phyloP scores from a whole-genome alignment of 2,329 filamentous ascomycete genomes.

The Aureobasidium uvarum region DNA sequence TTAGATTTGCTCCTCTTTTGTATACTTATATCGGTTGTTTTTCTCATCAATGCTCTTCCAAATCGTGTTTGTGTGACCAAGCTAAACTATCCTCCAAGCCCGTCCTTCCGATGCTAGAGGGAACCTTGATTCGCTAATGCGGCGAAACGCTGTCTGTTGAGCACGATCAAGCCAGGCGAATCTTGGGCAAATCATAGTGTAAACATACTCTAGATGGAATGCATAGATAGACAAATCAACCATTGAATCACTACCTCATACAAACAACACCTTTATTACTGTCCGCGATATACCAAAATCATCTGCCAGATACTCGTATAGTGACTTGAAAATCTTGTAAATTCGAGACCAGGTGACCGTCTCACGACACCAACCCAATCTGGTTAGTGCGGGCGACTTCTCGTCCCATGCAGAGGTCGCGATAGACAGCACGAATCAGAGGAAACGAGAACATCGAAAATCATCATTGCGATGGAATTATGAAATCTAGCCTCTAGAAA shows the following conservation, averaged over 20 bases:
- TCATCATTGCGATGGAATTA: background rate
- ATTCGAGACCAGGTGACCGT: background rate
- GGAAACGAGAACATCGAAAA: background rate
- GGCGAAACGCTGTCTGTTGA: too few relatives aligned
- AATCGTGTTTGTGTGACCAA: background rate
- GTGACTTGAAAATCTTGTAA: too few relatives aligned
- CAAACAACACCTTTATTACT: background rate
- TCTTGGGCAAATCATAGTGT: too few relatives aligned
- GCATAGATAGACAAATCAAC: background rate
- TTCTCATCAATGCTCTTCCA: background rate
- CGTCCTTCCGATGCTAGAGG: background rate
- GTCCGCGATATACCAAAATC: too few relatives aligned
- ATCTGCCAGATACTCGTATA: too few relatives aligned
- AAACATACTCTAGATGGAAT: too few relatives aligned
- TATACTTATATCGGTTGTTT: background rate
- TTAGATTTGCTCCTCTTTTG: background rate
- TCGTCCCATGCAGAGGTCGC: background rate
- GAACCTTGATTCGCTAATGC: too few relatives aligned
- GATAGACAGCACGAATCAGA: background rate
- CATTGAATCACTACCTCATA: background rate
- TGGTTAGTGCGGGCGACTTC: background rate
- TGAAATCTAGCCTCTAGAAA: background rate
- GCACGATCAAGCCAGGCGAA: too few relatives aligned
- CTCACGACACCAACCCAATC: background rate
- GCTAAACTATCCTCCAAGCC: background rate